Evolutionary conservation across 78 protist genomes (phyloP), one percentile per base, ranked within the genome.

Genomic region (Dictyostelium firmibasis): DNA sequence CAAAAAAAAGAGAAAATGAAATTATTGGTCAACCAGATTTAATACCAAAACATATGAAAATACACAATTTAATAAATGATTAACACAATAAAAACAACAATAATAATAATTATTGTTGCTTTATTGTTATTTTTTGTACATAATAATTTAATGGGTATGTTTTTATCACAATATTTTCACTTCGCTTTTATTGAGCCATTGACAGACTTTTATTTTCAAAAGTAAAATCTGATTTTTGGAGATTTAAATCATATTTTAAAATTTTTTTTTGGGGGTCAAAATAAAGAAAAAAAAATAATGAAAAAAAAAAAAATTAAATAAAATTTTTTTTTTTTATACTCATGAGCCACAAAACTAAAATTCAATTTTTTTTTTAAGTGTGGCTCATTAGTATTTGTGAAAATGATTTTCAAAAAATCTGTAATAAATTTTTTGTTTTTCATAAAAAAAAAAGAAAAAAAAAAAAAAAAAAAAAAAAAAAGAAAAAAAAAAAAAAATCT

Each of bases 1-100:
- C 86, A 0, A 89, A 89, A 43, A 89, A 89, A 38, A 81, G 74
- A 41, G 93, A 87, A 62, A 43, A 27, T 77, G 93, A 87, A 27
- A 35, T 53, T 1, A 31, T 50, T 43, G 11, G 76, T 4, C 78
- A 57, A 83, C 67, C 91, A 18, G 64, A 33, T 1, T 14, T 31
- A 85, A 14, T 29, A 14, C 57, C 91, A 43, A 43, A 36, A 69
- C 44, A 43, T 13, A 77, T 77, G 83, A 77, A 77, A 41, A 77
- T 77, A n/a, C 43, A 36, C 6, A 77, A 77, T n/a, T 38, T 77
- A 77, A 77, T 77, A 77, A 77, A 77, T 25, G 83, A 77, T 41
- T 76, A n/a, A 76, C 0, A 16, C 50, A 25, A 64, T 25, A 2
- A 25, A 9, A 64, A 64, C 10, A 64, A 64, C 25, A 64, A 27